Evolutionary conservation across 2,329 filamentous ascomycete species (phyloP).

Genomic region (Monilinia fructicola): DNA sequence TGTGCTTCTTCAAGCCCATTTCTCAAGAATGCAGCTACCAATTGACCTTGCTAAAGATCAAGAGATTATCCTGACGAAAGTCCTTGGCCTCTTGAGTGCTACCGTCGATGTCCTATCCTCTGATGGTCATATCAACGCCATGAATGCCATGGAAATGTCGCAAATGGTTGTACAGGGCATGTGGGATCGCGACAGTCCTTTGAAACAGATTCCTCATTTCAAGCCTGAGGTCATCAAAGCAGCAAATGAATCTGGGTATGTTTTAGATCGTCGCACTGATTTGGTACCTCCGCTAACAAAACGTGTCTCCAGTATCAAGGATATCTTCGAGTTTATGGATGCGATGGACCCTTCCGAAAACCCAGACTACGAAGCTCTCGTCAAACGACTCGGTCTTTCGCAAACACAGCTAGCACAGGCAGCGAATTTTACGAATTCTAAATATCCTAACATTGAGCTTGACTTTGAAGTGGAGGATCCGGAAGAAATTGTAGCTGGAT

Average conservation of each 20-base stretch:
- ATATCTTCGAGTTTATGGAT: constrained; percentile 98
- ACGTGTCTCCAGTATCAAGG: constrained; percentile 65
- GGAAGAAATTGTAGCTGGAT: constrained; percentile 75
- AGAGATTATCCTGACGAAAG: constrained; percentile 79
- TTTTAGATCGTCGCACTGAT: constrained; percentile 31
- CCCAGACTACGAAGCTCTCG: constrained; percentile 71
- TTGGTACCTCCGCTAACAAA: constrained; percentile 39
- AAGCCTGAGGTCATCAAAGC: constrained; percentile 77
- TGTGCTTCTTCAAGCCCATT: constrained; percentile 94
- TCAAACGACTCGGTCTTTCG: constrained; percentile 75
- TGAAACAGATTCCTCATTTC: constrained; percentile 98
- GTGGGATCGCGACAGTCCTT: constrained; percentile 96
- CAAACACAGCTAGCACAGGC: constrained; percentile 83
- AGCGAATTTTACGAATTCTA: constrained; percentile 93
- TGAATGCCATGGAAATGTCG: constrained; percentile 98
- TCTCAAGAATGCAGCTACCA: constrained; percentile 93
- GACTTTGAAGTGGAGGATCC: constrained; percentile 83
- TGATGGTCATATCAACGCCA: constrained; percentile 93
- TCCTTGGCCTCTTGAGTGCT: constrained; percentile 84
- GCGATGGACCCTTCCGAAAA: constrained; percentile 97
- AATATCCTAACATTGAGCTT: constrained; percentile 92
- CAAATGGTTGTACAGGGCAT: constrained; percentile 99
- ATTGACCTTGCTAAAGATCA: constrained; percentile 96
- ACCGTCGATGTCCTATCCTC: constrained; percentile 94
- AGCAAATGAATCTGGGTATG: constrained; percentile 74